Percentiles rank a stretch among this genome's conserved stretches.
phyloP scores from a whole-genome alignment of 805 yeast species.

The Metschnikowia hibisci region DNA sequence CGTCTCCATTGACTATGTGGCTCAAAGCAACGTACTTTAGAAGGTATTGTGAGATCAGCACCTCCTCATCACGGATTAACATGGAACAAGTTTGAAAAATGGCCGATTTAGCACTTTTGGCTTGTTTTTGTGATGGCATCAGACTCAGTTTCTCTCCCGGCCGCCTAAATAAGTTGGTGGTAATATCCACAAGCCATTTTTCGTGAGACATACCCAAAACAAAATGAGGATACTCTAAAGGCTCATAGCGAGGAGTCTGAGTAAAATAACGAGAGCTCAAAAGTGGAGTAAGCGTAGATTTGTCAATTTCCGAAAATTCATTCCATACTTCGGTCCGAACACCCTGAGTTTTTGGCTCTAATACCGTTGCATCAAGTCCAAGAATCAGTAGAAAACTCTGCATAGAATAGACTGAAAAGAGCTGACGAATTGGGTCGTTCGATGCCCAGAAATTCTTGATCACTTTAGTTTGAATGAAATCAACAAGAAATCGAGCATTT shows the following conservation, averaged over 20 bases:
- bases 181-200: constrained; percentile 68
- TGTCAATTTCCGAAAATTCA: constrained; percentile 59
- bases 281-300: constrained; percentile 72
- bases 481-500: constrained; percentile 57
- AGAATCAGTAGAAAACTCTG: constrained; percentile 76
- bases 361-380: constrained; percentile 36
- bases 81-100: constrained; percentile 63
- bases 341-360: constrained; percentile 19
- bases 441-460: constrained; percentile 88
- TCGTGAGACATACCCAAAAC: constrained; percentile 51
- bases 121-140: constrained; percentile 7
- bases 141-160: constrained; percentile 19
- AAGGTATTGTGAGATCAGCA: constrained; percentile 62
- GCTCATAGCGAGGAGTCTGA: constrained; percentile 47
- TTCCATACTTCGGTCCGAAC: constrained; percentile 47
- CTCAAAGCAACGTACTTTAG: constrained; percentile 74
- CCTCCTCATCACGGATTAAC: constrained; percentile 65
- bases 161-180: constrained; percentile 60
- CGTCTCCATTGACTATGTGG: constrained; percentile 48
- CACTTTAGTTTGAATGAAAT: constrained; percentile 63
- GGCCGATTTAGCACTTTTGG: constrained; percentile 17
- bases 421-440: constrained; percentile 78
- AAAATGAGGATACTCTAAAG: constrained; percentile 62
- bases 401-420: constrained; percentile 81
- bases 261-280: constrained; percentile 67